Base-by-base conservation (phyloP, 2,329 filamentous ascomycete genomes). In the Ophiosphaerella korrae region DNA sequence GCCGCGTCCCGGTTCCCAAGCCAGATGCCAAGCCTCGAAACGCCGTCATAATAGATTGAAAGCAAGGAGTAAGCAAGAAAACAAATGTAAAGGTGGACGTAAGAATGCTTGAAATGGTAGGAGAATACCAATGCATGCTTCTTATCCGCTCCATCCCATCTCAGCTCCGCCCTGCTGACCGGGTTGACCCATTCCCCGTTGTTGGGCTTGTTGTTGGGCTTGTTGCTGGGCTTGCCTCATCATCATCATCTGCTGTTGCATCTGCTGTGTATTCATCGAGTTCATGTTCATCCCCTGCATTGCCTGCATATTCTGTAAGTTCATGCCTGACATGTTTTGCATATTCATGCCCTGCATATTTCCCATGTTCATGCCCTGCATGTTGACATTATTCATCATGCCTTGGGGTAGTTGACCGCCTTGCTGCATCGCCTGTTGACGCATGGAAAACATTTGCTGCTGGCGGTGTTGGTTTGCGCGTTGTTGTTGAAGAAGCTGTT, bases 211-310 rank as follows among this genome's bases (percentile, higher is more conserved):
- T 26, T 66, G 61, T 18, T n/a, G n/a, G n/a, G 58, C 55, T 38
- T 63, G 57, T 40, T 60, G 57, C 43, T 72, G 70, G 4, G 61
- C 63, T 52, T 70, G 68, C n/a, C 64, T 52, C 68, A 71, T 67
- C 58, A 70, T 60, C 60, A 68, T 62, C 63, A 69, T 67, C 52
- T 70, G 66, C 55, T 70, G 66, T 53, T 69, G 66, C 48, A 64
- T 54, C 40, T 73, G 68, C 50, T 72, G 67, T 51, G 64, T 65
- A 13, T 62, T 68, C 58, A 64, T 67, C 35, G 63, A 57, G 6
- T 52, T 58, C 53, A 66, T 63, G 24, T 61, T 59, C 53, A 62
- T 68, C 48, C 49, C 58, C 49, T 50, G 44, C 54, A 58, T 59
- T 7, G 50, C 52, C 39, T 63, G 57, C 59, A 62, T 64, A 24